phyloP scores from a whole-genome alignment of 2,329 filamentous ascomycete genomes.

The Fusarium sp. region DNA sequence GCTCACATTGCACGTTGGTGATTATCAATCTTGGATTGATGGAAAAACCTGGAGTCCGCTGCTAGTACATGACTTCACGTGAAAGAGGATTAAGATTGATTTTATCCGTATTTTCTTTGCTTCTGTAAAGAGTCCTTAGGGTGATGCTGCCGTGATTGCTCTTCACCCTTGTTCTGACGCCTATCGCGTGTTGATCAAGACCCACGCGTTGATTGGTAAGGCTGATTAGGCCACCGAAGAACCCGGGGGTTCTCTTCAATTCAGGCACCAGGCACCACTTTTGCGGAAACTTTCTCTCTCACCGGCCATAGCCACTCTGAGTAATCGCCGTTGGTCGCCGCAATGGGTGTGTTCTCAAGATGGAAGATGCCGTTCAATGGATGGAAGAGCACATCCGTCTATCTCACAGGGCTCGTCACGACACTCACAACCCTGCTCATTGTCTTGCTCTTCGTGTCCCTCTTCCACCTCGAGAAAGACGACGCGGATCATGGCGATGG shows the following conservation, averaged over 20 bases:
- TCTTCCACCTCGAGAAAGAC: constrained; percentile 8
- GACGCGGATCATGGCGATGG: background rate
- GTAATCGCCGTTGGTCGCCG: background rate
- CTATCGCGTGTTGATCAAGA: background rate
- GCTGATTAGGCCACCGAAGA: background rate
- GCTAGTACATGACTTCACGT: too few relatives aligned
- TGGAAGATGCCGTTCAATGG: constrained; percentile 13
- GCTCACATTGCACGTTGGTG: background rate
- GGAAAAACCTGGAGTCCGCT: background rate
- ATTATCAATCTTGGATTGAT: background rate
- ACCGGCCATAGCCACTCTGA: background rate
- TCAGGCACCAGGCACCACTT: background rate
- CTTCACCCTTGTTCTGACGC: background rate
- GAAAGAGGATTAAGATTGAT: too few relatives aligned
- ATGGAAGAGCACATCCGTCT: constrained; percentile 30
- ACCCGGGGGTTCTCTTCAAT: background rate
- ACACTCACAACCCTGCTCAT: constrained; percentile 15
- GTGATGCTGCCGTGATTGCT: background rate
- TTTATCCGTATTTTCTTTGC: too few relatives aligned
- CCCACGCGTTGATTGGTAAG: constrained; percentile 13
- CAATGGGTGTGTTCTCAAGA: constrained; percentile 12
- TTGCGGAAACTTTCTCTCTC: background rate
- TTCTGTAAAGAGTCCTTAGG: too few relatives aligned
- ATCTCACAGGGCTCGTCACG: constrained; percentile 13
- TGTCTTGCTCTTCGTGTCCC: constrained; percentile 24